A percentile compares a stretch with the other conserved stretches of the same genome.
These are phyloP conservation scores for Fusarium verrucosum DNA, from an alignment of 2,329 filamentous ascomycete genomes.

Conservation along the genomic window DNA sequence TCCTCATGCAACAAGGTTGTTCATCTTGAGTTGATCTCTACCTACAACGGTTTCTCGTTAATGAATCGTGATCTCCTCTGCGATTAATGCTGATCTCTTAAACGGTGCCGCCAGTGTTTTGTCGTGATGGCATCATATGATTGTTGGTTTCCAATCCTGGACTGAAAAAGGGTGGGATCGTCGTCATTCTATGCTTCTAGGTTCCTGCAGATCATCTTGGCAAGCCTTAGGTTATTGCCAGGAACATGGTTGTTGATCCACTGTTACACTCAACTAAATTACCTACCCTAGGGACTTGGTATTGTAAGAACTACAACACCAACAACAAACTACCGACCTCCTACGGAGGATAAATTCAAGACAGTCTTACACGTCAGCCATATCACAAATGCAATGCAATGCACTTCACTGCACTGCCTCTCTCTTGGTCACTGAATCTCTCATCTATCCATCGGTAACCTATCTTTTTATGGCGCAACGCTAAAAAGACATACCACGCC, in stretches of 20 bases:
- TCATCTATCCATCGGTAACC: background rate
- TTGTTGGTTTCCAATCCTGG: background rate
- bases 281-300: too few relatives aligned
- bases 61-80: slow-evolving; percentile 8
- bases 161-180: slow-evolving; percentile 5
- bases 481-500: slow-evolving; percentile 7
- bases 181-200: slow-evolving; percentile 4
- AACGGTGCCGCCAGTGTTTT: background rate
- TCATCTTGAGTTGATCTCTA: slow-evolving; percentile 9
- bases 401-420: too few relatives aligned
- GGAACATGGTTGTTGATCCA: slow-evolving; percentile 8
- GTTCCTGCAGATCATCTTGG: slow-evolving; percentile 39
- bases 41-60: background rate
- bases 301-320: too few relatives aligned
- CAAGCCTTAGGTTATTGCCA: slow-evolving; percentile 5
- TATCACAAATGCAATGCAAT: background rate
- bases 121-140: background rate
- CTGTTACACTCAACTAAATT: slow-evolving; percentile 14
- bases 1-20: slow-evolving; percentile 7
- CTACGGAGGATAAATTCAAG: slow-evolving; percentile 22
- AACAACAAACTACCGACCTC: background rate
- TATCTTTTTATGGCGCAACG: slow-evolving; percentile 12
- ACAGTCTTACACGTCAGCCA: slow-evolving; percentile 13
- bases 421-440: slow-evolving; percentile 9
- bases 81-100: background rate